Base-by-base conservation (phyloP, 1,284 basidiomycete genomes). In the Marasmius fiardii region DNA sequence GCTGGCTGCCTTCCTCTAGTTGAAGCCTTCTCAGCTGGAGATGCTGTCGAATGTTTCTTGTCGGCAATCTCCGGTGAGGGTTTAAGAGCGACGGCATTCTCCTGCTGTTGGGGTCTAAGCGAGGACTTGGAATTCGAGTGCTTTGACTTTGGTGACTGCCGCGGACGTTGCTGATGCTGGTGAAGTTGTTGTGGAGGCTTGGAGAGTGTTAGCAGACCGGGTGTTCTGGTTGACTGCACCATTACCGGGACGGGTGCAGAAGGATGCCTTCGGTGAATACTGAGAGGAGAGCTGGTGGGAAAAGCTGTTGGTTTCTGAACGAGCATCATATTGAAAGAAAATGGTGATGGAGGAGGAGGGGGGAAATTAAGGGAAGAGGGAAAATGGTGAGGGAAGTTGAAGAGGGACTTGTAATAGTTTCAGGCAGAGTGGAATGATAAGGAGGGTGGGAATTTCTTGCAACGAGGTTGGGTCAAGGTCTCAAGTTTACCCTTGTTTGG, bases 221-320 rank as follows among this genome's bases (percentile, higher is more conserved):
- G 87, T 0, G 81, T 86, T 56, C 78, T 79, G 14, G 88, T 88
- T 1, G 87, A 80, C 64, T 86, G 83, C 14, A 90, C 83, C 58
- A 80, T 71, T 62, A 88, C 80, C 39, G 81, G 77, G 3, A 81
- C 77, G 4, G 85, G 84, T 0, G 87, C 87, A 0, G 87, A 88
- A 21, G 88, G 82, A 65, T 82, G 80, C 57, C 87, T 76, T 58
- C 83, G 77, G 63, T 84, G 83, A 10, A 52, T 51, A 58, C 66
- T 60, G 63, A 11, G 67, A 51, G 44, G 68, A 64, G 53, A 28
- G 35, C 35, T 37, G 56, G 49, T 28, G 64, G 72, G 63, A 58
- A 73, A 65, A 20, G 67, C 65, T 50, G 78, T 71, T 61, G 77
- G 84, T 67, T 82, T 82, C 68, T 82, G 85, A 49, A 81, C 73